Evolutionary conservation across 192 early-diverging fungal species (phyloP), one percentile per base, ranked within the genome.

Genomic region (Endogone sp.): DNA sequence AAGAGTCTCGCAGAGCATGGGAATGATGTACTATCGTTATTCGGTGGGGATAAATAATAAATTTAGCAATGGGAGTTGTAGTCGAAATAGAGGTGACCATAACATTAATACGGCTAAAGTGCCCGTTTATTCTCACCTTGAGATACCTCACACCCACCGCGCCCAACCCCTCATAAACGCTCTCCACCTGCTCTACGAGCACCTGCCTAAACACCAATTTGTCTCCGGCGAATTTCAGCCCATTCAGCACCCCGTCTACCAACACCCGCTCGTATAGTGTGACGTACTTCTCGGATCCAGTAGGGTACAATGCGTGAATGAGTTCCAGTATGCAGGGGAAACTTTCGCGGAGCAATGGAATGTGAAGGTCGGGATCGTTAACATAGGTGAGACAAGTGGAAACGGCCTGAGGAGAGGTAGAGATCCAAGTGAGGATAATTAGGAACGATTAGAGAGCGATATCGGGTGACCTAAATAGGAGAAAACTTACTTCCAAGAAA

Each of bases 81-180:
- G n/a, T n/a, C n/a, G n/a, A n/a, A n/a, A n/a, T n/a, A n/a, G n/a
- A n/a, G n/a, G n/a, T n/a, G n/a, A n/a, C n/a, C n/a, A n/a, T n/a
- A n/a, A n/a, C n/a, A n/a, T n/a, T n/a, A n/a, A n/a, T n/a, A n/a
- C n/a, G n/a, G n/a, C n/a, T n/a, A n/a, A n/a, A n/a, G n/a, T n/a
- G n/a, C n/a, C n/a, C n/a, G 37, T 49, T 16, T 6, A 16, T 49
- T 11, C 28, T 25, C 11, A 70, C 68, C 29, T 66, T 11, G 32
- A 71, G 49, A 59, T 71, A 71, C 60, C 66, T 71, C 21, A 66
- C 64, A 2, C 24, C 30, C 4, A 71, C 64, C 22, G 66, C 66
- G 10, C 29, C 64, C 4, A 71, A 22, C 22, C 28, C 54, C 24
- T 66, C 26, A 20, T 16, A n/a, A 4, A 71, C 13, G 13, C 8